These are phyloP conservation scores for Massospora cicadina DNA, from an alignment of 371 early-diverging fungal species.

Conservation along the genomic window DNA sequence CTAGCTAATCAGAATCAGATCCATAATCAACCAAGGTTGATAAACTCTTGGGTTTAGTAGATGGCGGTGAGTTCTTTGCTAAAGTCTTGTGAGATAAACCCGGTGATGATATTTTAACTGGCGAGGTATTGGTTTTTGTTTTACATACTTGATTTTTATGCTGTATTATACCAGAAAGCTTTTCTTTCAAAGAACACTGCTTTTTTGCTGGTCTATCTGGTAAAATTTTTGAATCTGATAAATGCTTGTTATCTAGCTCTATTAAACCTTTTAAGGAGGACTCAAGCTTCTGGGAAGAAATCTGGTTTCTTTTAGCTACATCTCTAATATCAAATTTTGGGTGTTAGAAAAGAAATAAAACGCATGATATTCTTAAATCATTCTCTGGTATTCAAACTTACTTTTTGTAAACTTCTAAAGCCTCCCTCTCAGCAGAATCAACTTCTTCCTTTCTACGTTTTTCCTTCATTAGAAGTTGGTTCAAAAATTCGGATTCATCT, in stretches of 20 bases:
- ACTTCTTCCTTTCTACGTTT: background rate
- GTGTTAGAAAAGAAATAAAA: background rate
- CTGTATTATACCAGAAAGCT: background rate
- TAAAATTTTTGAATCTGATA: background rate
- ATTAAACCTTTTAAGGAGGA: background rate
- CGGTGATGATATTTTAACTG: background rate
- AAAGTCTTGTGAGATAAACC: background rate
- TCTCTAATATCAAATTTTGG: background rate
- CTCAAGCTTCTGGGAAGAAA: background rate
- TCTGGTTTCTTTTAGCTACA: background rate
- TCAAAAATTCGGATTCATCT: constrained; percentile 12
- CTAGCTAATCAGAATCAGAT: background rate
- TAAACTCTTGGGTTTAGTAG: background rate
- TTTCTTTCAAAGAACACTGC: background rate
- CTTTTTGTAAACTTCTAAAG: background rate
- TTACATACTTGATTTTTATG: background rate
- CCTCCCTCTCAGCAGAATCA: constrained; percentile 1
- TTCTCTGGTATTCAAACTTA: background rate
- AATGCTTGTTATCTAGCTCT: background rate
- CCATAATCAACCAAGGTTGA: background rate
- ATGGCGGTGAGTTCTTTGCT: background rate
- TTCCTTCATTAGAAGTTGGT: background rate
- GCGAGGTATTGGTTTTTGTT: background rate
- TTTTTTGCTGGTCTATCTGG: background rate
- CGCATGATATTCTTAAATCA: no score